Conservation (phyloP, 2,329 filamentous ascomycete species). For the Verticillium isaacii region DNA sequence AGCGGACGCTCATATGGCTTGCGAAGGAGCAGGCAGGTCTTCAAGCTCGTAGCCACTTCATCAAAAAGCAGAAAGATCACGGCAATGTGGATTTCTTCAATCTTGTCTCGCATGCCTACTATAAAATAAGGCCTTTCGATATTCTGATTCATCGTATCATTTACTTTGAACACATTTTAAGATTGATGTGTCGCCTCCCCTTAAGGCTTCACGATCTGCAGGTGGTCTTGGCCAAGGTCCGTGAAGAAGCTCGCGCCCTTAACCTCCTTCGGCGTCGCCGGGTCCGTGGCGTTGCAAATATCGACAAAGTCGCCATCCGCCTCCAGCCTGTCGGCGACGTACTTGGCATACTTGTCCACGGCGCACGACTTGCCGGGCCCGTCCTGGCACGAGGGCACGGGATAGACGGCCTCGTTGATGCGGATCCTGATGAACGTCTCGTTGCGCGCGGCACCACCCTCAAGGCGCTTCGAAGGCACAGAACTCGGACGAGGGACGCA, state of each 20-base stretch:
- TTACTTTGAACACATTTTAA: too few species aligned
- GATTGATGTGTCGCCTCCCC: too few species aligned
- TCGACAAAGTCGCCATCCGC: slow-evolving; percentile 44
- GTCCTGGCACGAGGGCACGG: slow-evolving; percentile 46
- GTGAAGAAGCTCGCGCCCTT: slow-evolving; percentile 46
- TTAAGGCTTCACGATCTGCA: slow-evolving; percentile 19
- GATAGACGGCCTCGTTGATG: slow-evolving; percentile 61
- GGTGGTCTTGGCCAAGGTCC: slow-evolving; percentile 33
- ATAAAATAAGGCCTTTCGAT: too few species aligned
- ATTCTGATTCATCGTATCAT: too few species aligned
- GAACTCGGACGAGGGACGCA: slow-evolving; percentile 4
- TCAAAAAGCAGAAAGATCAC: too few species aligned
- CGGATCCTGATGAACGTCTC: slow-evolving; percentile 49
- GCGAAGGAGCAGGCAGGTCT: slow-evolving; percentile 13
- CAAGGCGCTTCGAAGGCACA: not conserved
- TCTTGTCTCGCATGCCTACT: too few species aligned
- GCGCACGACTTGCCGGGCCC: slow-evolving; percentile 52
- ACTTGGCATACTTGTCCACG: slow-evolving; percentile 37
- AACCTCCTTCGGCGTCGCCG: slow-evolving; percentile 32
- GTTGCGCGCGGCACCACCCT: slow-evolving; percentile 15
- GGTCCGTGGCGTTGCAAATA: slow-evolving; percentile 40
- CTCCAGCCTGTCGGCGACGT: slow-evolving; percentile 39
- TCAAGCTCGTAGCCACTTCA: too few species aligned
- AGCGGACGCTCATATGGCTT: too few species aligned
- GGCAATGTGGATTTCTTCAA: too few species aligned